Percentiles rank a stretch among this genome's conserved stretches.
Conservation (phyloP, 768 basidiomycete genomes). For the Kwoniella newhampshirensis region DNA sequence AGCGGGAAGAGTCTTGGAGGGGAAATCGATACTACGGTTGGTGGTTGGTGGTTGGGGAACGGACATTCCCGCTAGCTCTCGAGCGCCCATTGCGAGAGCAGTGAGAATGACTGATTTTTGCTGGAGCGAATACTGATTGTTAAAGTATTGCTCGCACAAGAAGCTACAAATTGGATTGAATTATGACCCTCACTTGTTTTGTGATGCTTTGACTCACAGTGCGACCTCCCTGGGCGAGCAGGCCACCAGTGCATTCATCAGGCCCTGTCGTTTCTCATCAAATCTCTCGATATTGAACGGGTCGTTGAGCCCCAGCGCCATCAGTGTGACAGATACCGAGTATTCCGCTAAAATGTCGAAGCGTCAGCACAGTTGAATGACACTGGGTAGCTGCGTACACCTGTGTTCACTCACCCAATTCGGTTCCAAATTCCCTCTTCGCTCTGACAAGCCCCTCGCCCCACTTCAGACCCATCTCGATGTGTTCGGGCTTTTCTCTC, state of each 20-base stretch:
- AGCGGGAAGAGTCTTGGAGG: conserved; percentile 75
- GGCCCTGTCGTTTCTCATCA: conserved; percentile 69
- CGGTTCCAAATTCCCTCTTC: conserved; percentile 80
- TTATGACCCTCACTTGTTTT: too few species aligned
- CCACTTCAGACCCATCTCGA: conserved; percentile 74
- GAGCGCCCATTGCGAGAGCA: conserved; percentile 78
- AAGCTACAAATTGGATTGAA: too few species aligned
- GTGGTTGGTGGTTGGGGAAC: conserved; percentile 42
- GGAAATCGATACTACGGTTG: conserved; percentile 60
- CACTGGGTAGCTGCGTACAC: too few species aligned
- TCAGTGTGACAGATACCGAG: conserved; percentile 74
- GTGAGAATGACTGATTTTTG: conserved; percentile 84
- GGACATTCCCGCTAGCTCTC: conserved; percentile 69
- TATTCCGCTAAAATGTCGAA: conserved; percentile 72
- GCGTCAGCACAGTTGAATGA: too few species aligned
- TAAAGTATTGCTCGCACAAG: conserved; percentile 89
- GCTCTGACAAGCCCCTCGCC: conserved; percentile 81
- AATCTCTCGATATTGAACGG: conserved; percentile 83
- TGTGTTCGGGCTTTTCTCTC: conserved; percentile 65
- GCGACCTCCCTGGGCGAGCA: conserved; percentile 76
- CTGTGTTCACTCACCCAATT: conserved; percentile 71
- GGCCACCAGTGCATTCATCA: conserved; percentile 73
- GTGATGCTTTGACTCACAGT: conserved; percentile 70
- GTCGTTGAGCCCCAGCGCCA: conserved; percentile 71
- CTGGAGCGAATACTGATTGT: conserved; percentile 81